A percentile compares a stretch with the other conserved stretches of the same genome.
Conservation (phyloP, 164 flowering plant genomes). For the Euptelea pleiosperma region DNA sequence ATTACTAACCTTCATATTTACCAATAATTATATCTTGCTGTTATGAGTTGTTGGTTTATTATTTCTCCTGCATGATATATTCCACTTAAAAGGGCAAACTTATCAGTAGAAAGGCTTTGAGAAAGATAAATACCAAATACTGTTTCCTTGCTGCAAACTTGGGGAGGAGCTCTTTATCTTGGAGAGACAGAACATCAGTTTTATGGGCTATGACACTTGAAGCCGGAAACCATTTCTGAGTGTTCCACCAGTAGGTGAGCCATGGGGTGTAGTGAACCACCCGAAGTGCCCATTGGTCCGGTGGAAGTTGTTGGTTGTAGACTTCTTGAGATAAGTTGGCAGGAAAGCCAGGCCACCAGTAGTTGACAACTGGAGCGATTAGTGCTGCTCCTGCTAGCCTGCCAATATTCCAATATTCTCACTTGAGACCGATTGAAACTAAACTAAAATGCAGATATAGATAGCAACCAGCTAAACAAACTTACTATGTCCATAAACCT, state of each 20-base stretch:
- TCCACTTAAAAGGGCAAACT: not conserved
- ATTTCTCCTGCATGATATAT: not conserved
- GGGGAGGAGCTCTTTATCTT: slow-evolving; percentile 35
- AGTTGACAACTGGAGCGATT: slow-evolving; percentile 65
- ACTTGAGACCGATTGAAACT: not conserved
- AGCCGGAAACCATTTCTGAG: slow-evolving; percentile 61
- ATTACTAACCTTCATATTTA: not conserved
- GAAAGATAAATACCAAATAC: slow-evolving; percentile 21
- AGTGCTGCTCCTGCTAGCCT: slow-evolving; percentile 75
- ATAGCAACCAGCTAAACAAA: not conserved
- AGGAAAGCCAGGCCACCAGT: slow-evolving; percentile 79
- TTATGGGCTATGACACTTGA: slow-evolving; percentile 30
- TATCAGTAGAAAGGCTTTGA: not conserved
- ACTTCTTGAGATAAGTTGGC: slow-evolving; percentile 51
- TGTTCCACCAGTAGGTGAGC: slow-evolving; percentile 83
- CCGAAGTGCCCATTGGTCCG: slow-evolving; percentile 58
- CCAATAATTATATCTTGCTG: not conserved
- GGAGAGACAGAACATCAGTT: slow-evolving; percentile 29
- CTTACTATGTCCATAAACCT: not conserved
- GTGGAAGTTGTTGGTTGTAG: slow-evolving; percentile 30
- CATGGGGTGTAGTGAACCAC: slow-evolving; percentile 64
- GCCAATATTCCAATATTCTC: slow-evolving; percentile 10
- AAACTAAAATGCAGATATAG: not conserved
- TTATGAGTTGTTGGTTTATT: not conserved
- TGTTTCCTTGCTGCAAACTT: slow-evolving; percentile 8